Percentiles rank a stretch among this genome's conserved stretches.
Evolutionary conservation across 148 eudicot species (phyloP).

Genomic region (Vaccinium corymbosum): DNA sequence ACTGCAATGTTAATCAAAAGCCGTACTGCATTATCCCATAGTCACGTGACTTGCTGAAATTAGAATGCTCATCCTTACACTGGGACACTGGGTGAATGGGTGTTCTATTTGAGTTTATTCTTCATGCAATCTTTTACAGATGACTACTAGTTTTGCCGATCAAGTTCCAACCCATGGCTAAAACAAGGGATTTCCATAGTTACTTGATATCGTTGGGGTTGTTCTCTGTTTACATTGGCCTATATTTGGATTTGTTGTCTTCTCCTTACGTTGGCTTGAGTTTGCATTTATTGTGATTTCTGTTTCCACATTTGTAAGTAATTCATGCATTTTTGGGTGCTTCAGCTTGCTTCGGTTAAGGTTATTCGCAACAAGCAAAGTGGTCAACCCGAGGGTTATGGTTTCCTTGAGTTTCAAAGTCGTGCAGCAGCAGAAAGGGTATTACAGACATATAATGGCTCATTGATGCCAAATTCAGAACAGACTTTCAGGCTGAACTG

Average conservation of each 20-base stretch:
- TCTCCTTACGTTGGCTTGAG: background rate
- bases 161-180: background rate
- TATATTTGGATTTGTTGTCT: background rate
- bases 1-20: background rate
- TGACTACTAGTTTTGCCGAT: background rate
- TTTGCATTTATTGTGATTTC: background rate
- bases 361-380: slow-evolving; percentile 84
- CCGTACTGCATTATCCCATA: background rate
- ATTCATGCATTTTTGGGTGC: background rate
- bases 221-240: background rate
- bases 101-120: background rate
- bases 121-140: background rate
- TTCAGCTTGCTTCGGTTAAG: slow-evolving; percentile 63
- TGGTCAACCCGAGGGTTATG: slow-evolving; percentile 84
- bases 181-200: background rate
- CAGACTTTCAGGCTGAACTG: slow-evolving; percentile 83
- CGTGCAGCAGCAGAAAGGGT: slow-evolving; percentile 84
- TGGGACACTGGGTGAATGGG: background rate
- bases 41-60: background rate
- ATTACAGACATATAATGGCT: slow-evolving; percentile 61
- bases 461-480: slow-evolving; percentile 75
- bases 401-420: slow-evolving; percentile 73
- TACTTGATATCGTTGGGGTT: background rate
- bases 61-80: background rate
- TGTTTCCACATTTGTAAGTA: background rate